Percentiles rank a stretch among this genome's conserved stretches.
Evolutionary conservation across 2,329 filamentous ascomycete genomes (phyloP).

Genomic region (Tolypocladium ophioglossoides): DNA sequence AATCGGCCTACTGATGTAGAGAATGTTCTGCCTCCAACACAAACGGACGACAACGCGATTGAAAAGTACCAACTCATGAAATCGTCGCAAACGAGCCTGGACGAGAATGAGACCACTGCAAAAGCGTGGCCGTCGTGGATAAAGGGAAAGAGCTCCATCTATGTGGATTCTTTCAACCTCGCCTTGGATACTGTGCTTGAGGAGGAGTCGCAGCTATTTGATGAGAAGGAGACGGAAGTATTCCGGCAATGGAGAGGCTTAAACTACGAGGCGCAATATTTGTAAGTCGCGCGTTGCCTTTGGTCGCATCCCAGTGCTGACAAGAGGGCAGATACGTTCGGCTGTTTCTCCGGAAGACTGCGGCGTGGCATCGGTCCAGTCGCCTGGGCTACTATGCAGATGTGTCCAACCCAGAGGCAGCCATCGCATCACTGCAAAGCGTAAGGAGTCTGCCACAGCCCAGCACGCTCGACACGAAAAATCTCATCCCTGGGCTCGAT

Average conservation of each 20-base stretch:
- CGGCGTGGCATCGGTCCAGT: constrained; percentile 77
- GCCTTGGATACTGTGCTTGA: constrained; percentile 81
- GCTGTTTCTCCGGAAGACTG: constrained; percentile 84
- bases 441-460: constrained; percentile 40
- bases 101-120: constrained; percentile 27
- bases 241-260: constrained; percentile 67
- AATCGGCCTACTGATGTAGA: constrained; percentile 22
- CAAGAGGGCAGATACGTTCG: constrained; percentile 63
- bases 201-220: constrained; percentile 81
- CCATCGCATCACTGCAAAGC: constrained; percentile 55
- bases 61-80: constrained; percentile 66
- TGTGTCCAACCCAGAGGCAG: constrained; percentile 60
- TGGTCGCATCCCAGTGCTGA: not conserved
- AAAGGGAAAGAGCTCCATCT: constrained; percentile 76
- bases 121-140: constrained; percentile 45
- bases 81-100: constrained; percentile 35
- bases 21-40: constrained; percentile 54
- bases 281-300: constrained; percentile 43
- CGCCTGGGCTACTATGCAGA: constrained; percentile 74
- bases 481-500: constrained; percentile 18
- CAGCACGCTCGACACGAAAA: constrained; percentile 5
- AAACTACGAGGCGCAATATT: constrained; percentile 77
- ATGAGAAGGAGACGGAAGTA: constrained; percentile 63
- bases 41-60: constrained; percentile 61
- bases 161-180: constrained; percentile 94